Base-by-base conservation (phyloP, 2,329 filamentous ascomycete genomes). In the Epichloe glyceriae region DNA sequence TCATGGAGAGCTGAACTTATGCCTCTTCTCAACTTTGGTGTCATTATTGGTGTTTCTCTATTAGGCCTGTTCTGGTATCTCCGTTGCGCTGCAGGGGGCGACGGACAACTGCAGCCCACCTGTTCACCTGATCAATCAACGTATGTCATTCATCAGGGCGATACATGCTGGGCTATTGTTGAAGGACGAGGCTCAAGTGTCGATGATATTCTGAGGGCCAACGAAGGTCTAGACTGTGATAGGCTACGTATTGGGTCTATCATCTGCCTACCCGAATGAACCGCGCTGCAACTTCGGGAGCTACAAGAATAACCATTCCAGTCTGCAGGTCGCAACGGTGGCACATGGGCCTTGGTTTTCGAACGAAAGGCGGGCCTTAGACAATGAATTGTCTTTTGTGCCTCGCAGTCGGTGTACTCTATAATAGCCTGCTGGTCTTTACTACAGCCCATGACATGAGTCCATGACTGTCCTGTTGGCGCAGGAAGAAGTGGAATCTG, bases 11-110 rank as follows among this genome's bases (percentile, higher is more conserved):
- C 70, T 35, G 72, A 76, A 53, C 65, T 76, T 64, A 71, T 69
- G 65, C 74, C 74, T n/a, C 65, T 81, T 55, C 67, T 81, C 58
- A 79, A 79, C 59, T 81, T 80, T 62, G 76, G 75, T 50, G 62
- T 80, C 53, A 61, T 81, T 37, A 67, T 78, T 49, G 66, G 75
- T 4, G 57, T 79, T 15, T 74, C 71, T 53, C 61, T 81, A 46
- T 58, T 80, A 35, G 60, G 71, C 17, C 57, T 80, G 42, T 70
- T 74, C 53, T 77, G 72, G 71, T 72, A 71, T 60, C 63, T 77
- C 17, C 61, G 65, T 51, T 58, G 62, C 50, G 62, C 61, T 2
- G 58, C 66, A 0, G 58, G 41, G 10, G 30, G 22, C 37, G 39
- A 44, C 11, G 34, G 34, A 10, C 22, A 46, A 5, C 35, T 49